Base-by-base conservation (phyloP, 179 eudicot genomes). In the Carnegiea gigantea region DNA sequence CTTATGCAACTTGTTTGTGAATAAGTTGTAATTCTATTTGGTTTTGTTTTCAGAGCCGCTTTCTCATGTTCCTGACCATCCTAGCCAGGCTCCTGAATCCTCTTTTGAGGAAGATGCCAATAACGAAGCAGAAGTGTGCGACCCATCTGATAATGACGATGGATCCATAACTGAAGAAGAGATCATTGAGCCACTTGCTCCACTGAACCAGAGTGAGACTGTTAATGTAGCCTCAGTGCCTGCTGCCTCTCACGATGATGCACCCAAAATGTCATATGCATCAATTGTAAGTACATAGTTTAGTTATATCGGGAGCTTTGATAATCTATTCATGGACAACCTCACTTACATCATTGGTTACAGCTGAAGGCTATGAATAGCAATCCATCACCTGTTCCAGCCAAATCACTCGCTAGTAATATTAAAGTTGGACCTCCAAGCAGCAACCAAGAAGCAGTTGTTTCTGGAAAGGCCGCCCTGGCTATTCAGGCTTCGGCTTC, bases 251-350 rank as follows among this genome's bases (percentile, higher is more conserved):
- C 92, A 83, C 81, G 93, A 85, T 71, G 91, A 89, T 79, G 90
- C 70, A 76, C 88, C 86, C 71, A 91, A 90, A 86, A 89, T 79
- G 78, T 89, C 98, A 59, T 94, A 94, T 87, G 98, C 98, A 62
- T 89, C 97, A 40, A 93, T 94, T 70, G 98, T 94, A 87, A 89
- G 93, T 85, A 75, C 40, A 51, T 48, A 17, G 21, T 46, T 62
- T 15, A 68, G 49, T 48, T 77, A 33, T 38, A 60, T 51, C 15
- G 13, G 1, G 48, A 30, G 51, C 51, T 54, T 83, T 73, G 38
- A 44, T 70, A 6, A 33, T 70, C 6, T 30, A 36, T 15, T 57
- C 21, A 33, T 77, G 33, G 57, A 74, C 33, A 8, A 43, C 49
- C 54, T 79, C 24, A 60, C 70, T 23, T 30, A 64, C 26, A 11